Evolutionary conservation across 768 basidiomycete species (phyloP).

Genomic region (Punctularia strigosozonata): DNA sequence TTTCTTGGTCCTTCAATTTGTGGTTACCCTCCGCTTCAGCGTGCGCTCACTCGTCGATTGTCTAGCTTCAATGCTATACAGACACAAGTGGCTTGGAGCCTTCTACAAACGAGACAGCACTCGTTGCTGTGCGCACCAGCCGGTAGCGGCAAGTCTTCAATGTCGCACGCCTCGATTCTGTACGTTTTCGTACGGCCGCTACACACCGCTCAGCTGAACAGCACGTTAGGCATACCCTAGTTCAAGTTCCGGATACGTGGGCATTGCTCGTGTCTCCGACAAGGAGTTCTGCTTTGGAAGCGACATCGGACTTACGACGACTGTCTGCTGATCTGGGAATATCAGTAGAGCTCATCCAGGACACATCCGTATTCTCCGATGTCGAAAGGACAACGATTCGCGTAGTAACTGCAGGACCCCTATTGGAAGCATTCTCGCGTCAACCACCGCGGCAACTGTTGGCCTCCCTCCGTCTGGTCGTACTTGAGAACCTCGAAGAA

Average conservation of each 20-base stretch:
- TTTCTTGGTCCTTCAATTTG: slow-evolving; percentile 52
- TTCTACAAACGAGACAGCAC: slow-evolving; percentile 56
- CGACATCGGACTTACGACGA: slow-evolving; percentile 38
- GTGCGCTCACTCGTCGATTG: slow-evolving; percentile 32
- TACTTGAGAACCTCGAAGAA: slow-evolving; percentile 81
- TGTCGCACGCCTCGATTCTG: slow-evolving; percentile 37
- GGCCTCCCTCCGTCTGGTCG: slow-evolving; percentile 44
- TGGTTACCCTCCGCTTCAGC: slow-evolving; percentile 31
- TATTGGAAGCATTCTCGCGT: slow-evolving; percentile 32
- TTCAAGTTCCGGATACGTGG: slow-evolving; percentile 32
- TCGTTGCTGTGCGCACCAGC: slow-evolving; percentile 68
- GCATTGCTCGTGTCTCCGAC: slow-evolving; percentile 55
- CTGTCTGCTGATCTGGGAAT: slow-evolving; percentile 28
- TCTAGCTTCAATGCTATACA: slow-evolving; percentile 75
- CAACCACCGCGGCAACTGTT: slow-evolving; percentile 16
- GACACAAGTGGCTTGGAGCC: slow-evolving; percentile 79
- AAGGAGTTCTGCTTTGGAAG: slow-evolving; percentile 41
- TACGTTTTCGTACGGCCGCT: too few species aligned
- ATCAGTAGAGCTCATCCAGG: slow-evolving; percentile 22
- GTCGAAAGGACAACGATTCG: slow-evolving; percentile 36
- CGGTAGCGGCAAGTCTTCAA: slow-evolving; percentile 68
- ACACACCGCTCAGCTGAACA: too few species aligned
- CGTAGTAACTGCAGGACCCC: slow-evolving; percentile 40
- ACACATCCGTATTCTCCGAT: slow-evolving; percentile 20
- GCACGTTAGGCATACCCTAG: slow-evolving; percentile 48